phyloP scores from a whole-genome alignment of 2,329 filamentous ascomycete genomes.

The Xylariaceae sp. region DNA sequence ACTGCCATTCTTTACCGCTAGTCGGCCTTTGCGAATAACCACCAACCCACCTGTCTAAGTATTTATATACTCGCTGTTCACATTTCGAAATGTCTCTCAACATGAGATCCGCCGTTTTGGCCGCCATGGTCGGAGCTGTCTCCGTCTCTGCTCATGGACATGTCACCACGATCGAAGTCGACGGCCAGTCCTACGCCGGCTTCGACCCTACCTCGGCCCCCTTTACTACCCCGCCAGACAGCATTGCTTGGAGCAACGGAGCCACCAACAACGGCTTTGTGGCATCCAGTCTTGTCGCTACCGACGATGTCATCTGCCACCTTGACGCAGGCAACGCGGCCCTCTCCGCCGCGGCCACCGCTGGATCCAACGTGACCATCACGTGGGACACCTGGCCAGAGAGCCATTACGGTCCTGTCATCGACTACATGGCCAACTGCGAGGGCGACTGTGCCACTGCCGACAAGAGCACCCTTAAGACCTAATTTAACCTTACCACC shows the following conservation, averaged over 20 bases:
- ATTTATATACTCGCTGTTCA: not conserved
- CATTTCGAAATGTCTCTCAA: conserved; percentile 2
- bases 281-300: conserved; percentile 27
- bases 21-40: conserved; percentile 1
- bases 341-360: conserved; percentile 35
- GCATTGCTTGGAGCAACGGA: conserved; percentile 25
- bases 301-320: conserved; percentile 32
- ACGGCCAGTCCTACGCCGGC: conserved; percentile 1
- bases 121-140: conserved; percentile 1
- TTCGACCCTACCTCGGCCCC: conserved; percentile 7
- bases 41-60: conserved; percentile 1
- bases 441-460: conserved; percentile 21
- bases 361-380: conserved; percentile 50
- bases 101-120: not conserved
- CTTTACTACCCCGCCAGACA: conserved; percentile 3
- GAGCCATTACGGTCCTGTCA: conserved; percentile 36
- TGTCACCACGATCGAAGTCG: conserved; percentile 1
- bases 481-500: too few relatives aligned
- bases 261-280: conserved; percentile 30
- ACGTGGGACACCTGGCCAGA: conserved; percentile 61
- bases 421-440: conserved; percentile 29
- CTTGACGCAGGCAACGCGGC: conserved; percentile 25
- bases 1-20: conserved; percentile 5
- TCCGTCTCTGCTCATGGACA: conserved; percentile 1
- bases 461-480: conserved; percentile 22